Evolutionary conservation across 495 filamentous ascomycete species (phyloP), one percentile per base, ranked within the genome.

Genomic region (Hyaloscypha hepaticicola): DNA sequence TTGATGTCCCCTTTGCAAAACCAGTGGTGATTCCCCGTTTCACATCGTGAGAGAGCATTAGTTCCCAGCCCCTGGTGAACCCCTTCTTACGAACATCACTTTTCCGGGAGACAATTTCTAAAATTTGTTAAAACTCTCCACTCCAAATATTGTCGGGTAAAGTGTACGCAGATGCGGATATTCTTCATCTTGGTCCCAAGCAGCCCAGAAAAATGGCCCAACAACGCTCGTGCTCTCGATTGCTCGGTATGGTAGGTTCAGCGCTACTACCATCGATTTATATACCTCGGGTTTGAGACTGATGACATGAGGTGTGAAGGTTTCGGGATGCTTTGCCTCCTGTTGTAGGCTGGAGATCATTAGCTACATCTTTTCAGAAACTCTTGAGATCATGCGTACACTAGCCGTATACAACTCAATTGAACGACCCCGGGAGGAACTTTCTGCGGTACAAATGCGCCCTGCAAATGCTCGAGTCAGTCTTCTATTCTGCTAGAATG

Each of bases 21-120:
- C 82, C 83, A 1, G 78, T 79, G 1, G 83, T 85, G 64, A 84
- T 77, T 34, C 75, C 74, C 0, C 76, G 78, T 9, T 72, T 75
- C 64, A 83, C 79, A 22, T 79, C 79, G 63, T 85, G 81, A 5
- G 80, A 83, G n/a, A 85, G 76, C 77, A 81, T 83, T 12, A 85
- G 71, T 67, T 85, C 83, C 82, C 82, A 85, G 21, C 83, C 82
- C 25, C 83, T 76, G 22, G 82, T 85, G 48, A 72, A 72, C n/a
- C 81, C 82, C 70, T 82, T 84, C 62, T 85, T 85, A 21, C 81
- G 77, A 22, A 85, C 82, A 64, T 85, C 82, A 34, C 77, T 80
- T 72, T 85, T 85, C 49, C 82, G 77, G 69, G 79, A 82, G 28
- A 84, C 77, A 65, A 85, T 79, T 68, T 85, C 78, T 82, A 61